Evolutionary conservation across 768 basidiomycete species (phyloP).

Genomic region (Boletus patriciae): DNA sequence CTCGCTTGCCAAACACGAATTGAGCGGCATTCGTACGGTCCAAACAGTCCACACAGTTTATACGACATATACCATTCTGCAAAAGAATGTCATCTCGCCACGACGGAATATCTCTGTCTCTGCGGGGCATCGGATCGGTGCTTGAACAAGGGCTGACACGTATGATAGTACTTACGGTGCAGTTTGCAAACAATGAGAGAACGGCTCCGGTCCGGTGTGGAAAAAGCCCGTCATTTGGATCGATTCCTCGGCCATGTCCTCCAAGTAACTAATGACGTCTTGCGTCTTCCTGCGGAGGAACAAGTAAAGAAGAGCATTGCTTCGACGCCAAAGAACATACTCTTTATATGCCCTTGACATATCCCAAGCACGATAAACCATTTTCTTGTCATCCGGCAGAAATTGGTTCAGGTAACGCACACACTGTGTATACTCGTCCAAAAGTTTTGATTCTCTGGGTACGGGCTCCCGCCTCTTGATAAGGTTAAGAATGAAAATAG

Average conservation of each 20-base stretch:
- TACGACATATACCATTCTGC: constrained; percentile 90
- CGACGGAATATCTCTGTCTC: constrained; percentile 28
- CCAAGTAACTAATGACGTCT: constrained; percentile 92
- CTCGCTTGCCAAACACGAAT: constrained; percentile 94
- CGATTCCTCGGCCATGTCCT: constrained; percentile 92
- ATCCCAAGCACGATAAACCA: constrained; percentile 94
- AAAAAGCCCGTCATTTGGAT: constrained; percentile 93
- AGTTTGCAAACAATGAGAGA: constrained; percentile 61
- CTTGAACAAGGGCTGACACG: background rate
- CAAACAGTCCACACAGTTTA: constrained; percentile 96
- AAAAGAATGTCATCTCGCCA: constrained; percentile 73
- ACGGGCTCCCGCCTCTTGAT: constrained; percentile 83
- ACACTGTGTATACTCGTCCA: constrained; percentile 91
- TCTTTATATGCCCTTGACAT: constrained; percentile 95
- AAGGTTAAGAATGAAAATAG: constrained; percentile 88
- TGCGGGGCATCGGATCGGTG: constrained; percentile 10
- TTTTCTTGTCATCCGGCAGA: constrained; percentile 78
- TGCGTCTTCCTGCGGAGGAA: constrained; percentile 71
- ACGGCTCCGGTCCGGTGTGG: constrained; percentile 88
- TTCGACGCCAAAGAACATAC: constrained; percentile 41
- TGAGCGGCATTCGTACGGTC: constrained; percentile 97
- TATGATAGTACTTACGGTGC: constrained; percentile 30
- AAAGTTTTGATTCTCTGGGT: constrained; percentile 84
- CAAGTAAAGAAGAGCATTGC: background rate
- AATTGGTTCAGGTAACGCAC: constrained; percentile 94